phyloP scores from a whole-genome alignment of 2,329 filamentous ascomycete species.

The Microdochium paspali region DNA sequence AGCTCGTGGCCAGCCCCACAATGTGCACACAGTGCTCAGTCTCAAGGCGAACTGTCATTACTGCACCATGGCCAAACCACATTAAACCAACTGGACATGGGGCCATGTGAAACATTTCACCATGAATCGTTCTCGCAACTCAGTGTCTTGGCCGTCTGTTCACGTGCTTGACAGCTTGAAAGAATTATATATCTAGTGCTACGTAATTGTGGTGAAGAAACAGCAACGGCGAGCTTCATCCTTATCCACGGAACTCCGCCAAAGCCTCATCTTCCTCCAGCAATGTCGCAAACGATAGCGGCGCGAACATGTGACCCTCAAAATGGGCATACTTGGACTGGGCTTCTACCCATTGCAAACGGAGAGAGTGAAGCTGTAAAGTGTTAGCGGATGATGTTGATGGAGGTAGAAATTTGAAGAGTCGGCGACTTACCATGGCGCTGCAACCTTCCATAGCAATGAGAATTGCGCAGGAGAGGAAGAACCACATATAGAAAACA shows the following conservation, averaged over 20 bases:
- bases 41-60: too few relatives aligned
- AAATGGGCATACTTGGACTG: constrained; percentile 83
- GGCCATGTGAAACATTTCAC: too few relatives aligned
- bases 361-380: constrained; percentile 54
- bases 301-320: constrained; percentile 66
- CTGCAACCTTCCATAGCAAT: constrained; percentile 78
- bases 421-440: constrained; percentile 58
- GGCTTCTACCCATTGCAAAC: constrained; percentile 76
- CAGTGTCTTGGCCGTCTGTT: too few relatives aligned
- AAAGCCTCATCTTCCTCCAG: constrained; percentile 56
- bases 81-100: too few relatives aligned
- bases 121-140: too few relatives aligned
- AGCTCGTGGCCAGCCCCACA: not conserved
- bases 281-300: constrained; percentile 66
- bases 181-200: not conserved
- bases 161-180: too few relatives aligned
- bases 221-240: not conserved
- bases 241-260: constrained; percentile 24
- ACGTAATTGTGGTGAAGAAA: not conserved
- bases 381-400: constrained; percentile 4
- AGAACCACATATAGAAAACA: constrained; percentile 85
- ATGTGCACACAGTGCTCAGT: too few relatives aligned
- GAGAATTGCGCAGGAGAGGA: constrained; percentile 65
- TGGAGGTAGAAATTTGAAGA: not conserved
- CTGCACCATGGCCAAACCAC: too few relatives aligned